Conservation (phyloP, 2,329 filamentous ascomycete genomes). For the Ramularia collo-cygni region DNA sequence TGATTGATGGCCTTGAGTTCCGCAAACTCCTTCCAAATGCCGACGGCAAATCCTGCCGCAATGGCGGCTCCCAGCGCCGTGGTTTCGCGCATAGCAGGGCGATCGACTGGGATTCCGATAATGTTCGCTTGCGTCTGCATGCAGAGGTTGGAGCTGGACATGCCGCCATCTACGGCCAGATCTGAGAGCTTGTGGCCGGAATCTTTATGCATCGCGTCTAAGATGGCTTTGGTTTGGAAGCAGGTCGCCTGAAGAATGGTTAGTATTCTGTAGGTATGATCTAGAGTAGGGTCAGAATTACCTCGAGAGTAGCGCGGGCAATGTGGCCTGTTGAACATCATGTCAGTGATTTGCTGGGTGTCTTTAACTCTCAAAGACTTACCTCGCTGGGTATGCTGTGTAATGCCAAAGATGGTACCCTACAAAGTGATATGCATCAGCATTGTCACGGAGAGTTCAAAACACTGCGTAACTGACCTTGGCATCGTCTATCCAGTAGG, state of each 20-base stretch:
- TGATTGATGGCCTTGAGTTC: constrained; percentile 69
- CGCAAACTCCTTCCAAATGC: constrained; percentile 67
- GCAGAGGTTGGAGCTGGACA: constrained; percentile 80
- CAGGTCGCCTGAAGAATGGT: constrained; percentile 55
- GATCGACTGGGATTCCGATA: constrained; percentile 73
- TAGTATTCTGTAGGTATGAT: too few relatives aligned
- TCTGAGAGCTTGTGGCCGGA: constrained; percentile 67
- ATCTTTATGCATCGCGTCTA: constrained; percentile 86
- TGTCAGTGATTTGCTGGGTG: too few relatives aligned
- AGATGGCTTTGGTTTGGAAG: constrained; percentile 86
- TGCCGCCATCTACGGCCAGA: constrained; percentile 79
- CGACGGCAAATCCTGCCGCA: constrained; percentile 76
- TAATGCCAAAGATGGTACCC: constrained; percentile 26
- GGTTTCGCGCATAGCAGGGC: constrained; percentile 83
- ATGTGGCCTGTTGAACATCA: constrained; percentile 53
- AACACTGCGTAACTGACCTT: constrained; percentile 70
- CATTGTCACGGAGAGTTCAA: neutral
- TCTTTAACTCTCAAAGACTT: too few relatives aligned
- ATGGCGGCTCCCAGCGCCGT: constrained; percentile 84
- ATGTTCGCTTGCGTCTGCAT: constrained; percentile 91
- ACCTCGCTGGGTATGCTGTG: constrained; percentile 65
- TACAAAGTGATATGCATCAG: constrained; percentile 4
- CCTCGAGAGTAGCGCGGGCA: constrained; percentile 77
- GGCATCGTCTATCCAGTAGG: constrained; percentile 94
- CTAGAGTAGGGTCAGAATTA: too few relatives aligned